Evolutionary conservation across 176 grass and related monocot genomes (phyloP).

Genomic region (Puya raimondii): DNA sequence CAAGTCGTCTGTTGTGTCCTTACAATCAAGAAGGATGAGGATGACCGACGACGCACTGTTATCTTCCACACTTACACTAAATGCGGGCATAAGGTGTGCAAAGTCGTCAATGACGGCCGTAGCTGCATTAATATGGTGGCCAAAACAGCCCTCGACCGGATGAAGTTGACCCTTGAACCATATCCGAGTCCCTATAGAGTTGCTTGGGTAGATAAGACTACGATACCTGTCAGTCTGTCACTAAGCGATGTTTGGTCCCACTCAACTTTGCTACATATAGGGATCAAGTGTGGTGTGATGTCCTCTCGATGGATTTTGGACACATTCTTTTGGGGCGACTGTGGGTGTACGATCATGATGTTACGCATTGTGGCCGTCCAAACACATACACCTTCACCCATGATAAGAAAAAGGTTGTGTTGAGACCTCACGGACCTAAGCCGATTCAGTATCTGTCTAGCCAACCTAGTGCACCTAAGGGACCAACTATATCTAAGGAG

Average conservation of each 20-base stretch:
- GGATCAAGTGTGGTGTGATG: slow-evolving; percentile 19
- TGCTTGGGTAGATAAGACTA: neutral
- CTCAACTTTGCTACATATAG: neutral
- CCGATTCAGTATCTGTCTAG: too few species aligned
- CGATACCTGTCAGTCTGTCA: neutral
- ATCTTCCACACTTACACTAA: neutral
- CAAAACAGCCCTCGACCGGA: neutral
- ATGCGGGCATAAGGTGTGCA: neutral
- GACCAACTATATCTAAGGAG: too few species aligned
- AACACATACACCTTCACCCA: neutral
- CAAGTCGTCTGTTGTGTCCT: too few species aligned
- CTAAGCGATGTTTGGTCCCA: neutral
- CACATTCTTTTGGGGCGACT: neutral
- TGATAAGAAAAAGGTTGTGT: neutral
- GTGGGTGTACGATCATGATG: neutral
- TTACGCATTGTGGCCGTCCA: neutral
- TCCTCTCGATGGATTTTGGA: slow-evolving; percentile 12
- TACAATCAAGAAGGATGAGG: neutral
- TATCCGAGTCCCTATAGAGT: neutral
- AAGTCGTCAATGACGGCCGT: neutral
- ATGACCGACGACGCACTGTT: neutral
- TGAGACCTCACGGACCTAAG: neutral
- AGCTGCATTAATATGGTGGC: neutral
- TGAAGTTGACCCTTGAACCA: neutral
- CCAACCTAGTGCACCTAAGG: too few species aligned